Percentiles rank a stretch among this genome's conserved stretches.
Conservation (phyloP, 1,284 basidiomycete species). For the Hypsizygus ulmarius region DNA sequence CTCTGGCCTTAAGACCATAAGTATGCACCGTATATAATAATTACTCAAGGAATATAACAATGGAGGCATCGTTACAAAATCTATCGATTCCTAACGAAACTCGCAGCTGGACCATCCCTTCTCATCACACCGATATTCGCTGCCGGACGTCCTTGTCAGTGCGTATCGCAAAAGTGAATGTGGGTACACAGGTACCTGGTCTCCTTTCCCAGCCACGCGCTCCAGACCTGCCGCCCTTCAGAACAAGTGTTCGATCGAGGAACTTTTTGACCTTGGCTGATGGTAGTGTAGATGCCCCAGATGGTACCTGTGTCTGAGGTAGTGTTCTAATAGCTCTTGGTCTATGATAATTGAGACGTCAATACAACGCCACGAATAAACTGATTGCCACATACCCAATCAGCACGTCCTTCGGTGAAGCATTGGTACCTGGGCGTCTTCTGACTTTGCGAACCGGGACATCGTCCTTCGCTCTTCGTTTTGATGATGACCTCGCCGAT, state of each 20-base stretch:
- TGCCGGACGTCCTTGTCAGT: slow-evolving; percentile 4
- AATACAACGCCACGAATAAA: not conserved
- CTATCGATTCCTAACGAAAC: slow-evolving; percentile 22
- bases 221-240: slow-evolving; percentile 16
- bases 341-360: slow-evolving; percentile 1
- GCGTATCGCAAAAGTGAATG: not conserved
- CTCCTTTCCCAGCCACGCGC: slow-evolving; percentile 23
- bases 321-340: slow-evolving; percentile 18
- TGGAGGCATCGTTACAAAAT: not conserved
- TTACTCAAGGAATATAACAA: not conserved
- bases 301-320: slow-evolving; percentile 3
- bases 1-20: not conserved
- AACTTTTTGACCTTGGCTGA: slow-evolving; percentile 21
- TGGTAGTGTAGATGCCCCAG: slow-evolving; percentile 19
- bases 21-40: not conserved
- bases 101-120: slow-evolving; percentile 20
- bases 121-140: slow-evolving; percentile 23
- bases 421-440: slow-evolving; percentile 23
- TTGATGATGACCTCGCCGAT: slow-evolving; percentile 17
- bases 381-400: slow-evolving; percentile 20
- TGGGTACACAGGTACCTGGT: slow-evolving; percentile 16
- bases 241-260: slow-evolving; percentile 18
- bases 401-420: slow-evolving; percentile 23
- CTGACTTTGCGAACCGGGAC: slow-evolving; percentile 12
- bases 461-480: slow-evolving; percentile 15